Conservation (phyloP, 1,284 basidiomycete genomes). For the Cryptococcus floricola region DNA sequence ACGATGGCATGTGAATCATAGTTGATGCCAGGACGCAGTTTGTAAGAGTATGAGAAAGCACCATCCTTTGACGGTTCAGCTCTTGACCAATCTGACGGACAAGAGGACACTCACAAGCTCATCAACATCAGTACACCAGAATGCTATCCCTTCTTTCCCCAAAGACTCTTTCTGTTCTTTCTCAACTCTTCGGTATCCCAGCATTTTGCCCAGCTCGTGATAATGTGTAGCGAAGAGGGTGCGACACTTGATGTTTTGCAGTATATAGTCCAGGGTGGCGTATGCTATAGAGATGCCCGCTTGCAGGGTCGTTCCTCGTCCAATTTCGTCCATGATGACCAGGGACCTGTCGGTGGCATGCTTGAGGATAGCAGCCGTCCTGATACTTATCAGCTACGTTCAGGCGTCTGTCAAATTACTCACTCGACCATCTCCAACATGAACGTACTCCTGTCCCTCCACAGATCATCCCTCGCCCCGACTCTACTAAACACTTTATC, state of each 20-base stretch:
- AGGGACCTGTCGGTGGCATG: conserved; percentile 77
- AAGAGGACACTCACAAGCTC: conserved; percentile 59
- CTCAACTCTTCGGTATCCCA: conserved; percentile 54
- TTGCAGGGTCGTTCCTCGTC: conserved; percentile 85
- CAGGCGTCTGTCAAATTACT: conserved; percentile 9
- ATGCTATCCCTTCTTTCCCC: conserved; percentile 58
- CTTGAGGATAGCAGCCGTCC: conserved; percentile 57
- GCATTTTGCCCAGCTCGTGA: conserved; percentile 84
- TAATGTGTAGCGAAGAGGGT: conserved; percentile 96
- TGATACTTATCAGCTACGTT: conserved; percentile 5
- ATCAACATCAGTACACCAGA: conserved; percentile 84
- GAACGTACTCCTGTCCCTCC: conserved; percentile 87
- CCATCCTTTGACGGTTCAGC: conserved; percentile 54
- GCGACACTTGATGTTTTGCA: conserved; percentile 68
- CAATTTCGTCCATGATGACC: conserved; percentile 95
- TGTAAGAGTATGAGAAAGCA: conserved; percentile 78
- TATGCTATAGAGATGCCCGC: conserved; percentile 93
- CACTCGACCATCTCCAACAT: conserved; percentile 54
- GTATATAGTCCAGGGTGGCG: conserved; percentile 78
- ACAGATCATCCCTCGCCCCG: conserved; percentile 94
- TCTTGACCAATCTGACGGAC: neutral
- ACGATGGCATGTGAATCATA: conserved; percentile 84
- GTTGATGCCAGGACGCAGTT: conserved; percentile 76
- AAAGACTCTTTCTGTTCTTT: neutral
- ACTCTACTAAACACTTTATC: conserved; percentile 90